Conservation (phyloP, 768 basidiomycete genomes). For the Termitomyces sp. region DNA sequence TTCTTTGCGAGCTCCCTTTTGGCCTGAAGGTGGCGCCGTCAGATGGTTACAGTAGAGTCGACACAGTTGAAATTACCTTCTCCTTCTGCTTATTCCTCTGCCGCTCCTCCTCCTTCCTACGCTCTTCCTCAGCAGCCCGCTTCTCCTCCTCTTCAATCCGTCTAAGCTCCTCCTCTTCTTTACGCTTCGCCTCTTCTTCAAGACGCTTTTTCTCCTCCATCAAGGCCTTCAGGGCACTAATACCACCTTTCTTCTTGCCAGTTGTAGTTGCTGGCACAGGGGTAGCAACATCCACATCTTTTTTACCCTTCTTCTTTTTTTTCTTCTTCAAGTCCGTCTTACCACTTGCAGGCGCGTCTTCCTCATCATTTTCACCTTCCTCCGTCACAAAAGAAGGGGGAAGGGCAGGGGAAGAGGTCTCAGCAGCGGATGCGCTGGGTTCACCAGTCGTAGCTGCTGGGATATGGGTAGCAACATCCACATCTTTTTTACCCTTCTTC, state of each 20-base stretch:
- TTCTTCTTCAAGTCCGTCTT: slow-evolving; percentile 69
- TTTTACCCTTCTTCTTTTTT: slow-evolving; percentile 82
- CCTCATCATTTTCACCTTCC: slow-evolving; percentile 63
- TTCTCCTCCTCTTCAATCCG: slow-evolving; percentile 90
- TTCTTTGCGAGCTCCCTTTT: slow-evolving; percentile 90
- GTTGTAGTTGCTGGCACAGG: slow-evolving; percentile 28
- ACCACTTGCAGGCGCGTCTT: slow-evolving; percentile 49
- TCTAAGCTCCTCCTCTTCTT: slow-evolving; percentile 72
- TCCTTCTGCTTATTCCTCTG: slow-evolving; percentile 83
- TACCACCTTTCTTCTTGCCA: slow-evolving; percentile 70
- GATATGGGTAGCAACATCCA: slow-evolving; percentile 37
- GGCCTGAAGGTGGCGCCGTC: slow-evolving; percentile 42
- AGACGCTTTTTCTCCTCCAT: slow-evolving; percentile 89
- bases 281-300: slow-evolving; percentile 43
- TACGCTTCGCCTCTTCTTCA: slow-evolving; percentile 75
- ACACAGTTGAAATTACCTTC: slow-evolving; percentile 43
- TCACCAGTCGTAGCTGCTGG: slow-evolving; percentile 27
- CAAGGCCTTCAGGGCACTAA: slow-evolving; percentile 82
- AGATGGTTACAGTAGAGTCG: neutral
- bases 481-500: slow-evolving; percentile 67
- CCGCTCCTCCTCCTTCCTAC: slow-evolving; percentile 77
- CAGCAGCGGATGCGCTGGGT: slow-evolving; percentile 22
- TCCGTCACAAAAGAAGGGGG: slow-evolving; percentile 23
- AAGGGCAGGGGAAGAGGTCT: slow-evolving; percentile 19
- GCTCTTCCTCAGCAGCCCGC: slow-evolving; percentile 69